Evolutionary conservation across 148 eudicot species (phyloP).

Genomic region (Heliosperma pusillum): DNA sequence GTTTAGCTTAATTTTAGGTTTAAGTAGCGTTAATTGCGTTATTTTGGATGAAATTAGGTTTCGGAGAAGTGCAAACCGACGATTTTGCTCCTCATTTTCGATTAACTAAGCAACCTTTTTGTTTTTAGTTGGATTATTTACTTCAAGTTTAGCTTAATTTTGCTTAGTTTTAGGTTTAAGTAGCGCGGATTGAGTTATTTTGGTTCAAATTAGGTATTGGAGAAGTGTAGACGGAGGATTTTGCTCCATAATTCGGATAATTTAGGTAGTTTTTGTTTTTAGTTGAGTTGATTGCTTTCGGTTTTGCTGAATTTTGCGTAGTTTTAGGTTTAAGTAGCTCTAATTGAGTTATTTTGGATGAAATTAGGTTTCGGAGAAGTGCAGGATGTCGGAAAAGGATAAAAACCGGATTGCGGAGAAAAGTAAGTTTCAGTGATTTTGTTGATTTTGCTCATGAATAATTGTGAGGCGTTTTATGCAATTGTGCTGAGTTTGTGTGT

Average conservation of each 20-base stretch:
- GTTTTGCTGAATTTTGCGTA: background rate
- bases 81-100: background rate
- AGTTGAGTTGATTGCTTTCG: background rate
- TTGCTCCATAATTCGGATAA: background rate
- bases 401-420: constrained; percentile 33
- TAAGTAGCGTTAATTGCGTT: background rate
- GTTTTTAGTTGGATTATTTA: background rate
- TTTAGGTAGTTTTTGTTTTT: too few species aligned
- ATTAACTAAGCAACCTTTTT: too few species aligned
- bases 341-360: background rate
- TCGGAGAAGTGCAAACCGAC: constrained; percentile 27
- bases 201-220: constrained; percentile 19
- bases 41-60: constrained; percentile 15
- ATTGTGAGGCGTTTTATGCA: background rate
- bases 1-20: background rate
- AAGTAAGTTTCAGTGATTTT: constrained; percentile 19
- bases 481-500: background rate
- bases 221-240: constrained; percentile 23
- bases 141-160: background rate
- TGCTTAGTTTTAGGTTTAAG: background rate
- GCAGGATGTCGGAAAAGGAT: constrained; percentile 31
- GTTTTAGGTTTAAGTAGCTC: background rate
- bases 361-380: constrained; percentile 24
- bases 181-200: background rate
- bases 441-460: background rate